phyloP scores from a whole-genome alignment of 768 basidiomycete genomes.

The Auriculariales sp. region DNA sequence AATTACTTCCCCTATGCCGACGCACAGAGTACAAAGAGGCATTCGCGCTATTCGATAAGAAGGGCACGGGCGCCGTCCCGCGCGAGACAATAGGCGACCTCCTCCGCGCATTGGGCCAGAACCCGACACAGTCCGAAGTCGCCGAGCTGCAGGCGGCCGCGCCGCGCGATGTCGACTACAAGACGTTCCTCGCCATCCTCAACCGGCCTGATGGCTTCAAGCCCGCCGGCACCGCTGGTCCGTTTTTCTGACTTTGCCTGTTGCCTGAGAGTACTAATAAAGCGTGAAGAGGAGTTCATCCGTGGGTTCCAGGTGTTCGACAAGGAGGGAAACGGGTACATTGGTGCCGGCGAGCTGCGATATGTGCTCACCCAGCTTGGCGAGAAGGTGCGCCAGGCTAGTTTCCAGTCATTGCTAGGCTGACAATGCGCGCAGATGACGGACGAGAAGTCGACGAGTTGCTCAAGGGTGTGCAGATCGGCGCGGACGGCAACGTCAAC shows the following conservation, averaged over 20 bases:
- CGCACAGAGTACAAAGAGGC: constrained; percentile 87
- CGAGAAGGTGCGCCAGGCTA: too few relatives aligned
- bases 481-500: constrained; percentile 91
- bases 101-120: constrained; percentile 87
- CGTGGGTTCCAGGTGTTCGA: constrained; percentile 99
- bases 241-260: constrained; percentile 12
- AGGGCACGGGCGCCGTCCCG: constrained; percentile 81
- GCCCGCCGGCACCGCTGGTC: constrained; percentile 89
- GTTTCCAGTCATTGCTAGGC: too few relatives aligned
- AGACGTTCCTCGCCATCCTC: constrained; percentile 78
- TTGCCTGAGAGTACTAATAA: constrained; percentile 1
- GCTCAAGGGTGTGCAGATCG: constrained; percentile 88
- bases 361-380: constrained; percentile 93
- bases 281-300: constrained; percentile 87
- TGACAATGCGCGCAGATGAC: too few relatives aligned
- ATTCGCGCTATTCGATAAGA: constrained; percentile 96
- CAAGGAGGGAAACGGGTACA: constrained; percentile 86
- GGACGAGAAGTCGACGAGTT: constrained; percentile 98
- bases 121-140: constrained; percentile 98
- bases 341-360: constrained; percentile 81
- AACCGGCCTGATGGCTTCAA: constrained; percentile 96
- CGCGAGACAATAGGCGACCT: constrained; percentile 84
- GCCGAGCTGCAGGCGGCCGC: constrained; percentile 59
- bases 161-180: constrained; percentile 83
- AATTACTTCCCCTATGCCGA: neutral